Base-by-base conservation (phyloP, 2,329 filamentous ascomycete species). In the Neobulgaria alba region DNA sequence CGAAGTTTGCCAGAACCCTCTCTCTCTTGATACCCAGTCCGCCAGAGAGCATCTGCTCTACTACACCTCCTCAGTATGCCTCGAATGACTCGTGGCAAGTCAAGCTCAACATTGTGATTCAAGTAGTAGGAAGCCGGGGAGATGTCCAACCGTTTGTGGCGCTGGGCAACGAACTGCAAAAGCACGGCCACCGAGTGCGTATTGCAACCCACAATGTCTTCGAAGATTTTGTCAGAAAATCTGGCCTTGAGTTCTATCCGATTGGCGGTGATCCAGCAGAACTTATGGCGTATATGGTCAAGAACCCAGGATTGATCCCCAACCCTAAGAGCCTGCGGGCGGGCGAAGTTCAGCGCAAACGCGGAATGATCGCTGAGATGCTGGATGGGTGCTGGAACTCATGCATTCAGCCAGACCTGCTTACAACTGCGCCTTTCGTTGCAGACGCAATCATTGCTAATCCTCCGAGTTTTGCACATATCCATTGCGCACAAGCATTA, bases 221-320 rank as follows among this genome's bases (percentile, higher is more conserved):
- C 50, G 64, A 69, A 38, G 58, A 68, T 2, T 75, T 77, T 31
- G 71, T 78, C 12, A 59, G 66, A 32, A 60, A 63, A 21, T 39
- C 65, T 10, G 72, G 69, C 0, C 59, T 78, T 1, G 75, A 79
- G 36, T 79, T 78, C 55, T 79, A 76, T 57, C 67, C 64, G 31
- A 68, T 79, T 10, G 75, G 75, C 14, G 82, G 82, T 1, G 79
- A 86, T 55, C 82, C 82, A 0, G 72, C 76, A 2, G 73, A 82
- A 51, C 66, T 86, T 29, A 87, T 86, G 82, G 84, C 85, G n/a
- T 92, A 88, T 56, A 92, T 92, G 85, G 85, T 90, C 34, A 88
- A 87, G 61, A 83, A 90, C 51, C 85, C 86, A 0, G 84, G 85
- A 0, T 66, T 93, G 20, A 85, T 92, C 76, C 86, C 86, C 1